Conservation (phyloP, 192 early-diverging fungal species). For the Funneliformis geosporum region DNA sequence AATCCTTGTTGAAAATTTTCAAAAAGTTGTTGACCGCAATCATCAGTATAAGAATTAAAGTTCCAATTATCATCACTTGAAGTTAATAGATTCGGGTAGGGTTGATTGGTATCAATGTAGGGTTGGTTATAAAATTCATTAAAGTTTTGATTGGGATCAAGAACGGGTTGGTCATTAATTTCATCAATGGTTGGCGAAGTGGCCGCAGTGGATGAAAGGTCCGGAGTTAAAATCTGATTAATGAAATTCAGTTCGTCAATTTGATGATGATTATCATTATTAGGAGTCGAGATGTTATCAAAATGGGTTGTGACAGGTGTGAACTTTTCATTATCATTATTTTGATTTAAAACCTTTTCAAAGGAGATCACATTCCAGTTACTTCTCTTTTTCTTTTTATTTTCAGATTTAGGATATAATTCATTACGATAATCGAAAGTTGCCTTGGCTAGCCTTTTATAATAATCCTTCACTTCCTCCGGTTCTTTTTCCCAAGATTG, state of each 20-base stretch:
- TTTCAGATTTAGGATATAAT: not conserved
- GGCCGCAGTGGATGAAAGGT: not conserved
- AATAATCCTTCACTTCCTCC: not conserved
- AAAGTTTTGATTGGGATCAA: no score
- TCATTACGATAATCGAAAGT: not conserved
- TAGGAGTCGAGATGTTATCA: not conserved
- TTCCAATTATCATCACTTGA: not conserved
- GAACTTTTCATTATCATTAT: not conserved
- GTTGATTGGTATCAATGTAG: no score
- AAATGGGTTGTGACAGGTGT: not conserved
- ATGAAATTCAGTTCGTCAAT: not conserved
- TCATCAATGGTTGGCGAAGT: not conserved
- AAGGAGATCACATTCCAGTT: not conserved
- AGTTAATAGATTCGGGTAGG: not conserved
- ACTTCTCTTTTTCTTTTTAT: not conserved
- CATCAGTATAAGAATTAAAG: not conserved
- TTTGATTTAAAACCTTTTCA: not conserved
- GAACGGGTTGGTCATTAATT: not conserved
- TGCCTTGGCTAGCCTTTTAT: constrained; percentile 11
- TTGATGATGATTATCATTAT: not conserved
- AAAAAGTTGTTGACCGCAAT: not conserved
- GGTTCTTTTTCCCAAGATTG: constrained; percentile 11
- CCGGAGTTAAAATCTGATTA: not conserved
- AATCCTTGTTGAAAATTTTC: not conserved
- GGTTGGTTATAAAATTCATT: no score